Evolutionary conservation across 257 asterid species (phyloP).

Genomic region (Misopates orontium): DNA sequence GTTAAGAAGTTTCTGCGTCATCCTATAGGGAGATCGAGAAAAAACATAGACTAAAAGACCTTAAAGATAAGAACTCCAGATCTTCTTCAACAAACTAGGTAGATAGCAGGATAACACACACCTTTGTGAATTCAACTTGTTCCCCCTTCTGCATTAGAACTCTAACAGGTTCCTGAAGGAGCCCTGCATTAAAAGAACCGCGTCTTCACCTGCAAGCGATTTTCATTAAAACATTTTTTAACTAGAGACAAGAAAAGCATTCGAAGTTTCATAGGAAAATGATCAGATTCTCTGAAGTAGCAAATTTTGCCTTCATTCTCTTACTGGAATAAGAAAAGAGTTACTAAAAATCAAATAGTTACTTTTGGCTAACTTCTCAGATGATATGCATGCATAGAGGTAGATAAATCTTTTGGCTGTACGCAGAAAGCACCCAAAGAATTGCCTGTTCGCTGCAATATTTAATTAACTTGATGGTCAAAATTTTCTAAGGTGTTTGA

Average conservation of each 20-base stretch:
- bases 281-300: no score
- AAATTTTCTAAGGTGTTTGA: no score
- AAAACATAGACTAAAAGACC: conserved; percentile 7
- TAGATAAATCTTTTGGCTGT: background rate
- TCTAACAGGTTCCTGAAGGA: conserved; percentile 77
- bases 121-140: conserved; percentile 71
- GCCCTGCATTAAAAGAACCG: conserved; percentile 75
- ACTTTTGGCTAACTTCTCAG: background rate
- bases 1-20: no score
- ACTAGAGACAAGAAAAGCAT: background rate
- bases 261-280: no score
- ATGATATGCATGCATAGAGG: background rate
- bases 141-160: conserved; percentile 76
- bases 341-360: background rate
- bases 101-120: conserved; percentile 29
- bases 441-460: background rate
- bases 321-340: background rate
- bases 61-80: background rate
- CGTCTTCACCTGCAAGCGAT: no score
- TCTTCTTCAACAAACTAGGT: background rate
- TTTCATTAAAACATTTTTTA: background rate
- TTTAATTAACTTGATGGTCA: no score
- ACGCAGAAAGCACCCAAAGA: background rate
- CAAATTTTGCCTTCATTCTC: background rate
- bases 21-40: conserved; percentile 7